Evolutionary conservation across 192 early-diverging fungal species (phyloP).

Genomic region (Coemansia sp.): DNA sequence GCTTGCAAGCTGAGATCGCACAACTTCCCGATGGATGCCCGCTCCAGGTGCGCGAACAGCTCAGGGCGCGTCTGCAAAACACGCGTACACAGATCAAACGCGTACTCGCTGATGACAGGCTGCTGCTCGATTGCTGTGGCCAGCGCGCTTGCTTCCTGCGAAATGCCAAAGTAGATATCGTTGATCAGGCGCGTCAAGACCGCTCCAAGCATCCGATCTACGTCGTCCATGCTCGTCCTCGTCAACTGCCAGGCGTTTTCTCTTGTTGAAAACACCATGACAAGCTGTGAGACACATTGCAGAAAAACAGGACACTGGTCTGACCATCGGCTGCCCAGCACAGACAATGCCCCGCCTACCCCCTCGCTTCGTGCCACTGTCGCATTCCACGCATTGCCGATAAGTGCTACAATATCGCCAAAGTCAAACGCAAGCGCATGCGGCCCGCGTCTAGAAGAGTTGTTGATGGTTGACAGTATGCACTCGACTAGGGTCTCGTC

Average conservation of each 20-base stretch:
- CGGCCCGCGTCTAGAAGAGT: slow-evolving; percentile 34
- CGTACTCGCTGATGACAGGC: slow-evolving; percentile 36
- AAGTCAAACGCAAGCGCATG: slow-evolving; percentile 37
- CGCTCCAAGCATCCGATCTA: slow-evolving; percentile 30
- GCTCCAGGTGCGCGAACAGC: slow-evolving; percentile 14
- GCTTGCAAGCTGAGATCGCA: slow-evolving; percentile 43
- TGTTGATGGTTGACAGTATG: slow-evolving; percentile 30
- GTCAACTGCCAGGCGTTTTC: slow-evolving; percentile 13
- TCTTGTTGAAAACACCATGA: slow-evolving; percentile 16
- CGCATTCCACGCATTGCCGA: slow-evolving; percentile 27
- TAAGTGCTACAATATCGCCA: slow-evolving; percentile 16
- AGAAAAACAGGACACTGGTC: slow-evolving; percentile 48
- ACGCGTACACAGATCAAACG: slow-evolving; percentile 41
- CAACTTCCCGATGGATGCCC: slow-evolving; percentile 14
- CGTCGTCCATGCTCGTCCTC: slow-evolving; percentile 6
- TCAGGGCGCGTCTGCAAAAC: slow-evolving; percentile 28
- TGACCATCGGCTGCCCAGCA: slow-evolving; percentile 28
- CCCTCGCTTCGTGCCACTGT: slow-evolving; percentile 12
- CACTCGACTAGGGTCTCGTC: slow-evolving; percentile 34
- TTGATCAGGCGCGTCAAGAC: slow-evolving; percentile 32
- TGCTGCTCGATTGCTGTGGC: slow-evolving; percentile 42
- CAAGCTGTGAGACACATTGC: slow-evolving; percentile 40
- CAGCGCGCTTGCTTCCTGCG: slow-evolving; percentile 17
- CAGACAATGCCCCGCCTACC: background rate
- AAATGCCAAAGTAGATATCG: slow-evolving; percentile 29